Conservation (phyloP, 2,329 filamentous ascomycete species). For the Neofusicoccum laricinum region DNA sequence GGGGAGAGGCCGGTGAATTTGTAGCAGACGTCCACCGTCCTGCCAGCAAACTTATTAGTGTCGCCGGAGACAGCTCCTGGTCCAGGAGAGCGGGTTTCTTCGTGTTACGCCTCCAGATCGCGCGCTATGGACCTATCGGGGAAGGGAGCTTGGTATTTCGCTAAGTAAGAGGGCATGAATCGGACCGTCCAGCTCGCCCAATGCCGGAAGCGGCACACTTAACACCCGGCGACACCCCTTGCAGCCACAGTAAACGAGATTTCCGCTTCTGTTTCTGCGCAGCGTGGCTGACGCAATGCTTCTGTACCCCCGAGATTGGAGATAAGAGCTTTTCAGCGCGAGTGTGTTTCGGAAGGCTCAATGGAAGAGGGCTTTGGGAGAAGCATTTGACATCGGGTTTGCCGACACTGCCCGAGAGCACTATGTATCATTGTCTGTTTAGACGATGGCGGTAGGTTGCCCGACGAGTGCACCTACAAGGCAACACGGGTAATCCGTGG, state of each 20-base stretch:
- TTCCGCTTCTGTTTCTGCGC: neutral
- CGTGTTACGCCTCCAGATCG: neutral
- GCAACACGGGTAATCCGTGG: too few relatives aligned
- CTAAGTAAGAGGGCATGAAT: neutral
- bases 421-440: too few relatives aligned
- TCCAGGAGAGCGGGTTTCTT: neutral
- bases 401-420: too few relatives aligned
- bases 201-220: neutral
- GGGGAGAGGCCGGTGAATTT: neutral
- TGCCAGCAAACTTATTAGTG: neutral
- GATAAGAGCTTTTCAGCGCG: too few relatives aligned
- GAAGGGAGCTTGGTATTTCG: neutral
- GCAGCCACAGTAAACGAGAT: neutral
- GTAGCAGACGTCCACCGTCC: neutral
- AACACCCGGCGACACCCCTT: neutral
- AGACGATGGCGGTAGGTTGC: too few relatives aligned
- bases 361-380: too few relatives aligned
- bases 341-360: too few relatives aligned
- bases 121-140: neutral
- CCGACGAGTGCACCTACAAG: too few relatives aligned
- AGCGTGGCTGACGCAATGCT: too few relatives aligned
- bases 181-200: neutral
- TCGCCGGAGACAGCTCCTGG: neutral
- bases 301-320: too few relatives aligned
- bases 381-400: too few relatives aligned